phyloP scores from a whole-genome alignment of 2,329 filamentous ascomycete species.

The Phaeosphaeria sp. region DNA sequence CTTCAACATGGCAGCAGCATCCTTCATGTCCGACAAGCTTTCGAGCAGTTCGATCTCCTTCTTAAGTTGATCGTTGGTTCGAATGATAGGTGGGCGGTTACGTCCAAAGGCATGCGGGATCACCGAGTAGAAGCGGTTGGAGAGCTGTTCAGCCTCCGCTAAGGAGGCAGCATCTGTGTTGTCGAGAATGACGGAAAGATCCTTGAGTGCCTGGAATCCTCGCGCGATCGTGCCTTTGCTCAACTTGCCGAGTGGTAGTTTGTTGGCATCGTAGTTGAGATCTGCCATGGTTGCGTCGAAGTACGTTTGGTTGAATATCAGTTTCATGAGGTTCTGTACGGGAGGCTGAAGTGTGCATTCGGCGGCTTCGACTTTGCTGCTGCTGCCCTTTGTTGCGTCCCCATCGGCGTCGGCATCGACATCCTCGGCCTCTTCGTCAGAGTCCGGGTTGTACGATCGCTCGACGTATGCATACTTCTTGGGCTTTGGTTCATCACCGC shows the following conservation, averaged over 20 bases:
- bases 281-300: conserved; percentile 71
- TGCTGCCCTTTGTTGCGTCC: conserved; percentile 10
- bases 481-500: conserved; percentile 62
- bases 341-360: conserved; percentile 64
- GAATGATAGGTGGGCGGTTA: conserved; percentile 73
- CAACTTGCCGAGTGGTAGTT: conserved; percentile 83
- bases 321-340: conserved; percentile 72
- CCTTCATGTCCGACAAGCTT: conserved; percentile 84
- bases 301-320: conserved; percentile 82
- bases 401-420: conserved; percentile 43
- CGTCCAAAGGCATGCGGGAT: conserved; percentile 86
- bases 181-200: conserved; percentile 72
- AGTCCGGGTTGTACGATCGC: conserved; percentile 74
- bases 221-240: conserved; percentile 77
- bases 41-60: conserved; percentile 81
- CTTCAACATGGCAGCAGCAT: conserved; percentile 79
- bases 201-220: conserved; percentile 79
- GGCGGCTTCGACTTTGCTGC: conserved; percentile 18
- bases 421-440: conserved; percentile 50
- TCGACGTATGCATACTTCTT: conserved; percentile 82
- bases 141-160: conserved; percentile 66
- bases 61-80: conserved; percentile 65
- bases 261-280: conserved; percentile 75
- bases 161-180: conserved; percentile 56
- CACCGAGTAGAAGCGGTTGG: conserved; percentile 79